Base-by-base conservation (phyloP, 2,329 filamentous ascomycete genomes). In the Trichoderma pleuroti region DNA sequence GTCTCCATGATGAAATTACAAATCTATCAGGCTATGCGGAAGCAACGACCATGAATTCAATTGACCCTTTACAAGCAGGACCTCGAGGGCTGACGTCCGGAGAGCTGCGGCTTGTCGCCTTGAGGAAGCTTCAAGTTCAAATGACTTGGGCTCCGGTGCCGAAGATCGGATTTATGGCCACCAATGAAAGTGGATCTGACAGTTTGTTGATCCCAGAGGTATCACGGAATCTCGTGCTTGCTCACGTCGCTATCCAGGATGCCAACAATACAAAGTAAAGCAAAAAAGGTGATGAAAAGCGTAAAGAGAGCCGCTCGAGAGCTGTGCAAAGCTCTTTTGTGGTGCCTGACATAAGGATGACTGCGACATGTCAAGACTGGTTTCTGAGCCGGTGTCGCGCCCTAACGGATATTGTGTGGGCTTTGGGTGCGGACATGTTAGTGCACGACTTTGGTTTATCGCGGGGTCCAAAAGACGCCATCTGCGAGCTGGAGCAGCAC, bases 1-100 rank as follows among this genome's bases (percentile, higher is more conserved):
- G 76, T 60, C 75, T 78, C 79, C 76, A 72, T 78, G 59, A 24
- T 11, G 49, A 42, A 18, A 42, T 57, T 21, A 65, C 18, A 32
- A 36, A 28, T 49, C 57, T 30, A 28, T 9, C n/a, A 18, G 30
- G 52, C 28, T 32, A 18, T 42, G 30, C 16, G 28, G 16, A 11
- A 52, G 26, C 28, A 30, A 36, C 24, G 26, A 4, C 2, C 4
- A n/a, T 1, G 26, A n/a, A 28, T 18, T 18, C 12, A 54, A 62
- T 54, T 60, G 39, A 36, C 26, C 39, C 18, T 30, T 24, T n/a
- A 32, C 46, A 11, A 64, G 6, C 26, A 49, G 24, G 5, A 24
- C 6, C 10, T 10, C 11, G 18, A 26, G 18, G 4, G 64, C 16
- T 46, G 64, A 42, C 18, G 16, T 46, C n/a, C 16, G 30, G 30